These are phyloP conservation scores for Tulasnella sp. DNA, from an alignment of 768 basidiomycete genomes.

Conservation along the genomic window DNA sequence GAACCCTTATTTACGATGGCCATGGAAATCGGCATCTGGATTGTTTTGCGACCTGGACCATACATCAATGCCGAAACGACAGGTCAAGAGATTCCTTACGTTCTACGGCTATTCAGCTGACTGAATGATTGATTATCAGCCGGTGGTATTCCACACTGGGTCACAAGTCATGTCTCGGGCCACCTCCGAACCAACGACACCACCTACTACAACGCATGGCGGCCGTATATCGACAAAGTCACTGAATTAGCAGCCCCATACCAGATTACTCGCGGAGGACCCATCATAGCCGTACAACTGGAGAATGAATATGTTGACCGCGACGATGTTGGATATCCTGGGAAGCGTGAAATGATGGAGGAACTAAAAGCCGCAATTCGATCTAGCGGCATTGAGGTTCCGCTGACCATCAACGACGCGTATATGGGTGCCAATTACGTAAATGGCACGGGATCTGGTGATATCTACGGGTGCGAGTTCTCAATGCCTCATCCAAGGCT, in stretches of 20 bases:
- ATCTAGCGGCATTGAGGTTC: conserved; percentile 58
- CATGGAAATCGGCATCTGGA: conserved; percentile 67
- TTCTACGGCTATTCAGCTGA: neutral
- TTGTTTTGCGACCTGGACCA: conserved; percentile 62
- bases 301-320: conserved; percentile 65
- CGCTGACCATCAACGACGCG: conserved; percentile 72
- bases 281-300: conserved; percentile 55
- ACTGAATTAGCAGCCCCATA: conserved; percentile 57
- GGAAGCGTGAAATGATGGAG: conserved; percentile 54
- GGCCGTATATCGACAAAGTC: conserved; percentile 64
- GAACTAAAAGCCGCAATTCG: conserved; percentile 58
- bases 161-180: conserved; percentile 62
- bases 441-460: conserved; percentile 73
- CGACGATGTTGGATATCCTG: conserved; percentile 45
- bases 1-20: conserved; percentile 72
- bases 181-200: conserved; percentile 68
- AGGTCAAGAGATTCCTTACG: neutral
- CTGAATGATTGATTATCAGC: conserved; percentile 44
- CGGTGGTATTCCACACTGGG: conserved; percentile 69
- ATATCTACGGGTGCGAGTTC: conserved; percentile 56
- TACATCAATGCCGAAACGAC: conserved; percentile 34
- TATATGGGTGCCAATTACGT: conserved; percentile 58
- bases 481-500: conserved; percentile 22
- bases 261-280: conserved; percentile 69
- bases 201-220: conserved; percentile 68